Evolutionary conservation across 2,329 filamentous ascomycete genomes (phyloP), one percentile per base, ranked within the genome.

Genomic region (Paramyrothecium roridum): DNA sequence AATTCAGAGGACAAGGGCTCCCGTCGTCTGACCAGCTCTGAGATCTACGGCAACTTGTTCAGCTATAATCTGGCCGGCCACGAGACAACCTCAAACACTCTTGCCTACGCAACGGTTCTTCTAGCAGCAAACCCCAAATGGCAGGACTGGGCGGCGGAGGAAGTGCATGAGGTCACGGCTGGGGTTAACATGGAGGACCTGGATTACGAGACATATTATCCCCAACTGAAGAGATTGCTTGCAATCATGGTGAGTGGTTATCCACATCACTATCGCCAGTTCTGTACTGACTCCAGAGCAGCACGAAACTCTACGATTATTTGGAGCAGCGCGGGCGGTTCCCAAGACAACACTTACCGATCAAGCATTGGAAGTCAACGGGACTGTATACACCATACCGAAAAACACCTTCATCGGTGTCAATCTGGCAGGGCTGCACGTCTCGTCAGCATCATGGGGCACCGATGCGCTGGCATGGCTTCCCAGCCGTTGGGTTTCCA

Each of bases 1-100:
- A n/a, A n/a, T n/a, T n/a, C n/a, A n/a, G 22, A 57, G 47, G 51
- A 23, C 2, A 33, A 49, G 1, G 50, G 54, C 7, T 43, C 50
- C 1, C 58, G 57, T 20, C 57, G 67, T 12, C 65, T 74, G 33
- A 75, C 64, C 1, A 71, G 75, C 48, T 56, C 58, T 1, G 79
- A 82, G 56, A 74, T 82, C 7, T 76, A 76, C 45, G 77, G 79
- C 16, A 81, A 81, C 48, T 65, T 80, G 49, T 79, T 78, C 52
- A 66, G 76, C 1, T 72, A 80, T 57, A 80, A 76, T 50, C 69
- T 81, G 51, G 79, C 80, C 0, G 80, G 80, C 1, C 77, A 81
- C 55, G 79, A 82, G 55, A 81, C 79, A 0, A 79, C 78, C 0
- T 76, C 79, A 1, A 73, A 77, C 26, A 74, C 73, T 0, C 61